phyloP scores from a whole-genome alignment of 805 yeast species.

The Scheffersomyces ergatensis region DNA sequence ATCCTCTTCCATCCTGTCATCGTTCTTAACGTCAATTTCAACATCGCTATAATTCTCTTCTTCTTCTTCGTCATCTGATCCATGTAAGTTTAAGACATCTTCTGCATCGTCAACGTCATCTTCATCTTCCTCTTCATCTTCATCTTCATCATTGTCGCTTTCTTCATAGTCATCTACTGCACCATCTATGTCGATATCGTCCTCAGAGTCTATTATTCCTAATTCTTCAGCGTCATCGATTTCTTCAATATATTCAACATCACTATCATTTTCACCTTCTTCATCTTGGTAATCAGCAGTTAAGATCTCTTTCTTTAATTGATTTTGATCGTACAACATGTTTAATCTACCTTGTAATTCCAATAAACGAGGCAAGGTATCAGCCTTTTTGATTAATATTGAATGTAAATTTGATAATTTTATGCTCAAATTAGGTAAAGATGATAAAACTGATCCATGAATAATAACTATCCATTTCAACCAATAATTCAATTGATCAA shows the following conservation, averaged over 20 bases:
- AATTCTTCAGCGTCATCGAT: slow-evolving; percentile 46
- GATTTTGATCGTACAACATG: slow-evolving; percentile 44
- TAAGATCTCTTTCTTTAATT: slow-evolving; percentile 39
- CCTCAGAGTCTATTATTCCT: slow-evolving; percentile 17
- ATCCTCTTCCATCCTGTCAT: not conserved
- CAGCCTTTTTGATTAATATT: slow-evolving; percentile 46
- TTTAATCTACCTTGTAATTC: slow-evolving; percentile 50
- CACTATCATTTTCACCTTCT: slow-evolving; percentile 37
- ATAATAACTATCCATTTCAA: slow-evolving; percentile 54
- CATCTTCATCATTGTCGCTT: slow-evolving; percentile 9
- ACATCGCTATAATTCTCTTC: slow-evolving; percentile 24
- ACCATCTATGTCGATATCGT: slow-evolving; percentile 12
- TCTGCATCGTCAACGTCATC: slow-evolving; percentile 7
- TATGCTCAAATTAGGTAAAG: slow-evolving; percentile 42
- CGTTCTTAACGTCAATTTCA: slow-evolving; percentile 9
- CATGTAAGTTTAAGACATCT: slow-evolving; percentile 5
- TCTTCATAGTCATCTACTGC: slow-evolving; percentile 13
- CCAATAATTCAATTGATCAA: slow-evolving; percentile 52
- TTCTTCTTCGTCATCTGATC: slow-evolving; percentile 8
- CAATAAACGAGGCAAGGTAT: slow-evolving; percentile 47
- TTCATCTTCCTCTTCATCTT: slow-evolving; percentile 6
- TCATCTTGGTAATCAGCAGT: slow-evolving; percentile 23
- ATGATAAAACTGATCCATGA: slow-evolving; percentile 51
- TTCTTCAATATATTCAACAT: slow-evolving; percentile 73
- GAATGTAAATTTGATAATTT: slow-evolving; percentile 46